These are phyloP conservation scores for Lagenidium giganteum DNA, from an alignment of 352 stramenopile species.

Conservation along the genomic window DNA sequence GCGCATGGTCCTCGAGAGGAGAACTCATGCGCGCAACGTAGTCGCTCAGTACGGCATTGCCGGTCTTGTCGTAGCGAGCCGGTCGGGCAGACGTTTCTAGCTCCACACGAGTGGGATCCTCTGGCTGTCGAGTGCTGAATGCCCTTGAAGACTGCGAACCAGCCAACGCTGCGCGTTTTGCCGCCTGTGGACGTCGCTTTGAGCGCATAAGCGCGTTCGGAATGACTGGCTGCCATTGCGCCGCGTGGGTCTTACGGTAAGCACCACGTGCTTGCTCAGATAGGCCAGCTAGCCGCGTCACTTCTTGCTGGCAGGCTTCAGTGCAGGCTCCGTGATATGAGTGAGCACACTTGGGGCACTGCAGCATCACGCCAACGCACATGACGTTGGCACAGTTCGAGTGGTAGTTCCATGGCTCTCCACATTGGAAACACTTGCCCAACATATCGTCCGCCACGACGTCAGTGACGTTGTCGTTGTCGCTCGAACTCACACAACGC, in stretches of 20 bases:
- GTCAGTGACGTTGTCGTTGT: not conserved
- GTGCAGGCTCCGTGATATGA: not conserved
- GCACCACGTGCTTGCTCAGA: not conserved
- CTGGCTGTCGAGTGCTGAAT: too few relatives aligned
- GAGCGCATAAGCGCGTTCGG: constrained; percentile 6
- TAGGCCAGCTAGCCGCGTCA: constrained; percentile 1
- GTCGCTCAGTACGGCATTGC: too few relatives aligned
- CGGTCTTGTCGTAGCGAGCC: too few relatives aligned
- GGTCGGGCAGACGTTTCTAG: too few relatives aligned
- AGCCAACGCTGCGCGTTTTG: too few relatives aligned
- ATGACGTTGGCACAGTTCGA: too few relatives aligned
- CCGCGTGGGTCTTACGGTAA: constrained; percentile 4
- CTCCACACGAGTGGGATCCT: too few relatives aligned
- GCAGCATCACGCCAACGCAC: too few relatives aligned
- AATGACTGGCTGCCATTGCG: not conserved
- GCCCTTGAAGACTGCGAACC: too few relatives aligned
- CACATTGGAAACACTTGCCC: constrained; percentile 68
- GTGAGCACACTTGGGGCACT: not conserved
- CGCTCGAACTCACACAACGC: constrained; percentile 23
- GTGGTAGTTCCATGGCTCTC: too few relatives aligned
- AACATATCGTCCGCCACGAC: constrained; percentile 39
- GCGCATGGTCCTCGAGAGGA: constrained; percentile 11
- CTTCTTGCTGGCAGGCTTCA: not conserved
- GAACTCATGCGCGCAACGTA: constrained; percentile 18
- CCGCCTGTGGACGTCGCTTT: too few relatives aligned